phyloP scores from a whole-genome alignment of 306 rosid genomes.

The Cucurbita ficifolia region DNA sequence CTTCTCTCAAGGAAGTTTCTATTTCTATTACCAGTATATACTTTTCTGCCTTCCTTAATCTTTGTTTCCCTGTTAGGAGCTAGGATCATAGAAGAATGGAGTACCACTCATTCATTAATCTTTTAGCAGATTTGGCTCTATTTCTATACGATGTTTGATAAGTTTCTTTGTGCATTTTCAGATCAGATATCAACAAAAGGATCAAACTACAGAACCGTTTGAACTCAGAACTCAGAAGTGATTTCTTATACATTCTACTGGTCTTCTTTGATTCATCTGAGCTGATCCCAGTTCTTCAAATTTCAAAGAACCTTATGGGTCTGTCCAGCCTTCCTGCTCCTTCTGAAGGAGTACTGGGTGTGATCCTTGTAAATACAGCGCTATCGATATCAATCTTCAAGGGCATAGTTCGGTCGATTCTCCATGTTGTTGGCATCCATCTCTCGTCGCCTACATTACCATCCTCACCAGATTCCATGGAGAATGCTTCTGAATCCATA shows the following conservation, averaged over 20 bases:
- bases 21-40: neutral
- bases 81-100: neutral
- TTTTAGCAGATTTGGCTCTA: neutral
- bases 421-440: slow-evolving; percentile 49
- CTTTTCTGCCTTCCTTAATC: neutral
- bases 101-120: neutral
- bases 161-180: slow-evolving; percentile 1
- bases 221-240: neutral
- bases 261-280: neutral
- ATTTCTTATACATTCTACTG: neutral
- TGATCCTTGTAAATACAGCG: slow-evolving; percentile 63
- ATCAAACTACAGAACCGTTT: neutral
- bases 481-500: slow-evolving; percentile 29
- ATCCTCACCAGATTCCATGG: slow-evolving; percentile 28
- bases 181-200: neutral
- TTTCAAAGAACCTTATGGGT: slow-evolving; percentile 32
- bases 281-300: neutral
- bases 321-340: slow-evolving; percentile 93
- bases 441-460: slow-evolving; percentile 22
- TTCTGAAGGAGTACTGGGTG: slow-evolving; percentile 80
- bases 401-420: slow-evolving; percentile 63
- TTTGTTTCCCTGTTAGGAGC: neutral
- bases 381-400: slow-evolving; percentile 67
- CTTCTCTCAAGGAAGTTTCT: neutral
- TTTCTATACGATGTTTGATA: neutral